A percentile compares a stretch with the other conserved stretches of the same genome.
phyloP scores from a whole-genome alignment of 2,329 filamentous ascomycete species.

The Penicillium sp. region DNA sequence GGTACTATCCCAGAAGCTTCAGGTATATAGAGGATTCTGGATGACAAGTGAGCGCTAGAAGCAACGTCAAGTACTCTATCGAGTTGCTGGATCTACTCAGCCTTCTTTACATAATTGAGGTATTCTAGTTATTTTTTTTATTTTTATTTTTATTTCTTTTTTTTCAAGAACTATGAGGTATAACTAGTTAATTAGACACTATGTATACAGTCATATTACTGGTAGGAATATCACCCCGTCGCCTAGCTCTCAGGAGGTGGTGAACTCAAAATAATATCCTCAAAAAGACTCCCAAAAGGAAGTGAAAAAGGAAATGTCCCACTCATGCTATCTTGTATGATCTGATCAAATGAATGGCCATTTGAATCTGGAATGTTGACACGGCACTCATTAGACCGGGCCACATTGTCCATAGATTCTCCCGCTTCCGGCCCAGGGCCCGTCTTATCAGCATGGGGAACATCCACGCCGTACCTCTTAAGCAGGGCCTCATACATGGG shows the following conservation, averaged over 20 bases:
- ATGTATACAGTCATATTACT: neutral
- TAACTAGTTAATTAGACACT: too few species aligned
- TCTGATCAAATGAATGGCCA: conserved; percentile 6
- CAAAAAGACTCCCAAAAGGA: conserved; percentile 17
- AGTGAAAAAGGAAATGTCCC: conserved; percentile 15
- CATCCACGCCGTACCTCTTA: neutral
- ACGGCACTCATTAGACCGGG: neutral
- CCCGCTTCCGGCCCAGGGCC: neutral
- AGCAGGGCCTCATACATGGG: conserved; percentile 18
- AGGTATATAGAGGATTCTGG: too few species aligned
- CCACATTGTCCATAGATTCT: neutral
- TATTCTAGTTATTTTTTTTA: too few species aligned
- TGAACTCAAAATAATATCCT: conserved; percentile 17
- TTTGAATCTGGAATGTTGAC: neutral
- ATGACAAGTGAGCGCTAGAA: too few species aligned
- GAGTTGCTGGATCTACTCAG: too few species aligned
- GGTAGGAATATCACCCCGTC: too few species aligned
- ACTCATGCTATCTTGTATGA: conserved; percentile 10
- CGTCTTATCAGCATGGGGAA: neutral
- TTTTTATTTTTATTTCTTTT: too few species aligned
- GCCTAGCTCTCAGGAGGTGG: neutral
- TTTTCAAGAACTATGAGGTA: too few species aligned
- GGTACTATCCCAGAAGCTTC: too few species aligned
- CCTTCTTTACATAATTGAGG: too few species aligned
- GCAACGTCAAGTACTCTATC: too few species aligned